Conservation (phyloP, 768 basidiomycete species). For the Psilocybe azurescens region DNA sequence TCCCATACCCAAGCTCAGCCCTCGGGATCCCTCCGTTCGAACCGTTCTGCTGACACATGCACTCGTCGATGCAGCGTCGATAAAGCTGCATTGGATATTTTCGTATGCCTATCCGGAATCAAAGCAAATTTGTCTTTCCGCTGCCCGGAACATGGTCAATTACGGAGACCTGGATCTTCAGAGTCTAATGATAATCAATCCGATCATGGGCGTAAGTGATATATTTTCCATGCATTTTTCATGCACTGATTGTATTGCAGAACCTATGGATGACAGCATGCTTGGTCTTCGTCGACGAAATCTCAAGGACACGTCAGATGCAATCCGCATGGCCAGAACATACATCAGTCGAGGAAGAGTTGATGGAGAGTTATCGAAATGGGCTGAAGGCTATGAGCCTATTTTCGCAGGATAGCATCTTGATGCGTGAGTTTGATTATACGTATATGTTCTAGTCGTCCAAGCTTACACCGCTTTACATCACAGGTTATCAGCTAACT, state of each 20-base stretch:
- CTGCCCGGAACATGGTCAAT: constrained; percentile 48
- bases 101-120: constrained; percentile 47
- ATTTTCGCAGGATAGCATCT: constrained; percentile 48
- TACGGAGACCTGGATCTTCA: constrained; percentile 43
- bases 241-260: constrained; percentile 27
- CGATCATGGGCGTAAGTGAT: constrained; percentile 56
- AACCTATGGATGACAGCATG: constrained; percentile 53
- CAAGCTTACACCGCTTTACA: not conserved
- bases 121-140: constrained; percentile 46
- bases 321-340: constrained; percentile 35
- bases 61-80: constrained; percentile 51
- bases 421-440: constrained; percentile 46
- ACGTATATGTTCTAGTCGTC: constrained; percentile 10
- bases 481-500: constrained; percentile 47
- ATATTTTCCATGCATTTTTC: constrained; percentile 7
- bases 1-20: constrained; percentile 33
- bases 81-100: constrained; percentile 57
- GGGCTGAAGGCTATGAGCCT: constrained; percentile 46
- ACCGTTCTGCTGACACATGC: constrained; percentile 51
- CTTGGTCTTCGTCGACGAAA: constrained; percentile 51
- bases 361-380: constrained; percentile 43
- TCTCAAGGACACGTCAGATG: constrained; percentile 44
- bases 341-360: constrained; percentile 41
- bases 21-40: constrained; percentile 40
- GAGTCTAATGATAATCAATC: constrained; percentile 47